Evolutionary conservation across 257 asterid species (phyloP).

Genomic region (Lycium ferocissimum): DNA sequence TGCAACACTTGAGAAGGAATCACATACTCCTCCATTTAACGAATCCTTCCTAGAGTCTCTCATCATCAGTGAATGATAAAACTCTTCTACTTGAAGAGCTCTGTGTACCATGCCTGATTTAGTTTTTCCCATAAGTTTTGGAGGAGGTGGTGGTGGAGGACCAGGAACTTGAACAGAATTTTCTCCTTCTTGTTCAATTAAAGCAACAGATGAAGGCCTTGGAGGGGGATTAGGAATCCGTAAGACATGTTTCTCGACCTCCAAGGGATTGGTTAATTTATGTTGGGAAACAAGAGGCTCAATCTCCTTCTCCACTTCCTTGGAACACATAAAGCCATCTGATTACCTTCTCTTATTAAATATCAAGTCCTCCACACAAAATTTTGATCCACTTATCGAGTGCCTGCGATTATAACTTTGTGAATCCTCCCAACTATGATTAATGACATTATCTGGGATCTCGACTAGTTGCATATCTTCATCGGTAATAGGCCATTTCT

Average conservation of each 20-base stretch:
- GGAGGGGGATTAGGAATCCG: slow-evolving; percentile 94
- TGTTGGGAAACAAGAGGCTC: slow-evolving; percentile 55
- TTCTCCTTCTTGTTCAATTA: slow-evolving; percentile 49
- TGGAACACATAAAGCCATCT: slow-evolving; percentile 73
- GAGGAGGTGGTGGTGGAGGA: slow-evolving; percentile 48
- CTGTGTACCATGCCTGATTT: slow-evolving; percentile 69
- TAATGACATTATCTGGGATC: slow-evolving; percentile 40
- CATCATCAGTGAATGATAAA: slow-evolving; percentile 91
- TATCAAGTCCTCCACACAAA: slow-evolving; percentile 57
- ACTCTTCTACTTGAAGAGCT: slow-evolving; percentile 89
- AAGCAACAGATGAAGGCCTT: slow-evolving; percentile 64
- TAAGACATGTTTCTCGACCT: slow-evolving; percentile 74
- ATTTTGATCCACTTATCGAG: slow-evolving; percentile 78
- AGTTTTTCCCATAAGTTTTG: slow-evolving; percentile 51
- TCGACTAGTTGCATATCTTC: slow-evolving; percentile 64
- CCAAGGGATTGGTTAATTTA: slow-evolving; percentile 59
- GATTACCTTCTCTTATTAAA: slow-evolving; percentile 74
- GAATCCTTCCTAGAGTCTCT: slow-evolving; percentile 90
- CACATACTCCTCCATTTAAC: slow-evolving; percentile 65
- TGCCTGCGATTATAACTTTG: slow-evolving; percentile 66
- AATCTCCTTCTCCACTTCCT: slow-evolving; percentile 62
- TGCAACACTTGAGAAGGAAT: slow-evolving; percentile 62
- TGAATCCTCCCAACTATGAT: slow-evolving; percentile 51
- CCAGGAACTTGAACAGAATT: slow-evolving; percentile 39
- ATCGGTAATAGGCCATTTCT: slow-evolving; percentile 81